phyloP scores from a whole-genome alignment of 192 early-diverging fungal species.

The Piromyces sp. region DNA sequence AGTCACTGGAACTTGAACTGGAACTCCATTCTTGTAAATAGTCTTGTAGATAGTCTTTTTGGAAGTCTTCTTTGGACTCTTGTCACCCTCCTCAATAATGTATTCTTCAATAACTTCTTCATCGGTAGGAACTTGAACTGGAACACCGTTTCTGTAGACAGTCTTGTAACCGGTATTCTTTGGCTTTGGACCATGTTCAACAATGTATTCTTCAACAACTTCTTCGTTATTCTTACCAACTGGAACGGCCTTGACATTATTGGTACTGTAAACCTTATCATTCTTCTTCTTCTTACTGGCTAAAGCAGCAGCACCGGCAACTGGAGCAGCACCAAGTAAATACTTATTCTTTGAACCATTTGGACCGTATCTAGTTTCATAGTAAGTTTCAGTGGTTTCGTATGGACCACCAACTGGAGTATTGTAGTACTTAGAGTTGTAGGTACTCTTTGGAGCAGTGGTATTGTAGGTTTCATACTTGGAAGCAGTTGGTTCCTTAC shows the following conservation, averaged over 20 bases:
- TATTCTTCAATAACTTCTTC: not conserved
- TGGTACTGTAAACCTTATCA: not conserved
- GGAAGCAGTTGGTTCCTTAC: too few relatives aligned
- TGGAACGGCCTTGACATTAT: not conserved
- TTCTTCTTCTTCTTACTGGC: not conserved
- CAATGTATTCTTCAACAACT: not conserved
- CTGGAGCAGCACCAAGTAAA: not conserved
- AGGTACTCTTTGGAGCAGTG: not conserved
- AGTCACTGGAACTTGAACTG: not conserved
- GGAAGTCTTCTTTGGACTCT: not conserved
- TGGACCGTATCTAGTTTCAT: not conserved
- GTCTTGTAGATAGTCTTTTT: not conserved
- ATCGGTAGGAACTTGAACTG: not conserved
- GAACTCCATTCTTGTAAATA: not conserved
- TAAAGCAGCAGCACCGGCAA: not conserved
- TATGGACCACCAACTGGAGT: not conserved
- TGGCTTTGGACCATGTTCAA: not conserved
- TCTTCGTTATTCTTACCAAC: not conserved
- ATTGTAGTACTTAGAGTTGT: not conserved
- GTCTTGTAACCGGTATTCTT: not conserved
- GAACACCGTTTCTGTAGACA: not conserved
- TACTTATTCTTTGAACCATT: not conserved
- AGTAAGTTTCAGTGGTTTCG: not conserved
- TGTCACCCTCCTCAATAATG: not conserved
- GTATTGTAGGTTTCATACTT: too few relatives aligned